phyloP scores from a whole-genome alignment of 2,329 filamentous ascomycete genomes.

The Calycina herbarum region DNA sequence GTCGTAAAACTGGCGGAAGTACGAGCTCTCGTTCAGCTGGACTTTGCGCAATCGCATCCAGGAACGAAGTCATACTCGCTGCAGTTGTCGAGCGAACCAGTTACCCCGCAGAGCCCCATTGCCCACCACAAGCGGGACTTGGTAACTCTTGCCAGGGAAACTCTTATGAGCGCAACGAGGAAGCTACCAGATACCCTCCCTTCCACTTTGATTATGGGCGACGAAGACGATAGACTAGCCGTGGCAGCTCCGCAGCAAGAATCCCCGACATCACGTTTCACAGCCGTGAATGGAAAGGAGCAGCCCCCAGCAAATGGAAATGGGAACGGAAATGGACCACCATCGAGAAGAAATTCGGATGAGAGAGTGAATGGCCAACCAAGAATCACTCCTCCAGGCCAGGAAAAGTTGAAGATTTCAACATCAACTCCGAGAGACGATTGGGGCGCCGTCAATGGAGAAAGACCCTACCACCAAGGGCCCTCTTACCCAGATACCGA shows the following conservation, averaged over 20 bases:
- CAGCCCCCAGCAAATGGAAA: conserved; percentile 18
- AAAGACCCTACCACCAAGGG: conserved; percentile 28
- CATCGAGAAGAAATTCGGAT: conserved; percentile 33
- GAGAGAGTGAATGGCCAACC: conserved; percentile 36
- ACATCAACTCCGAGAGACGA: conserved; percentile 33
- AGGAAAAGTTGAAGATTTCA: conserved; percentile 38
- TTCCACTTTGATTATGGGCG: conserved; percentile 13
- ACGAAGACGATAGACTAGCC: conserved; percentile 20
- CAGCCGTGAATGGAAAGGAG: conserved; percentile 36
- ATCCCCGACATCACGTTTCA: conserved; percentile 38
- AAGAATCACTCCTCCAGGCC: conserved; percentile 34
- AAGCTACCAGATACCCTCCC: neutral
- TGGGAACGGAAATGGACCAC: conserved; percentile 20
- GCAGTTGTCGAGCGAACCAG: conserved; percentile 23
- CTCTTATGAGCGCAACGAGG: conserved; percentile 20
- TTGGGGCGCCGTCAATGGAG: conserved; percentile 32
- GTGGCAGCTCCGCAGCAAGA: conserved; percentile 23
- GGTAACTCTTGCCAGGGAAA: conserved; percentile 28
- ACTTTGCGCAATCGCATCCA: conserved; percentile 24
- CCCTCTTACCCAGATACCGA: conserved; percentile 38
- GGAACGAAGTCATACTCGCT: conserved; percentile 18
- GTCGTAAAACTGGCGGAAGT: conserved; percentile 25
- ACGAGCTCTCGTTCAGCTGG: conserved; percentile 23
- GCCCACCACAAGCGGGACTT: conserved; percentile 25
- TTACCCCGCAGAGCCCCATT: conserved; percentile 22